Evolutionary conservation across 1,284 basidiomycete genomes (phyloP).

Genomic region (Gastroboletus turbinatus): DNA sequence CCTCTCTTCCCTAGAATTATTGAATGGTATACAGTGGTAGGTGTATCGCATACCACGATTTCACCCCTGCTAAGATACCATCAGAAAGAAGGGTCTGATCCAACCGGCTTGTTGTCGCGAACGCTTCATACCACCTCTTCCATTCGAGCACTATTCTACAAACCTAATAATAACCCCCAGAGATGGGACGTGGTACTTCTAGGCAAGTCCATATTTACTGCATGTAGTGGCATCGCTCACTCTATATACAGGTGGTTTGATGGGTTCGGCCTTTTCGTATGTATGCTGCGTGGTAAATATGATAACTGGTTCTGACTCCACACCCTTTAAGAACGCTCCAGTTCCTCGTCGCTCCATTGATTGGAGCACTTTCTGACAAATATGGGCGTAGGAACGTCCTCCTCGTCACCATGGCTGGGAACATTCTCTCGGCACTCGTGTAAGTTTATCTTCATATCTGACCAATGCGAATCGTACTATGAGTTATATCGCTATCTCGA

Average conservation of each 20-base stretch:
- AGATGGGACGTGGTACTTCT: conserved; percentile 85
- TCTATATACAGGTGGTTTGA: conserved; percentile 62
- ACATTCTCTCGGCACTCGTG: conserved; percentile 81
- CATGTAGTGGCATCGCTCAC: conserved; percentile 4
- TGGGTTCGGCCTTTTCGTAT: conserved; percentile 89
- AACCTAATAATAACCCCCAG: conserved; percentile 57
- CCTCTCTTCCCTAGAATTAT: conserved; percentile 88
- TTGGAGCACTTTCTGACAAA: conserved; percentile 81
- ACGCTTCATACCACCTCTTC: conserved; percentile 65
- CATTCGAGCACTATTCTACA: conserved; percentile 62
- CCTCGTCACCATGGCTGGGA: conserved; percentile 86
- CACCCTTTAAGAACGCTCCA: conserved; percentile 66
- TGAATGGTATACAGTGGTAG: conserved; percentile 82
- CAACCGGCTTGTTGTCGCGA: conserved; percentile 66
- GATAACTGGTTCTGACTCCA: conserved; percentile 4
- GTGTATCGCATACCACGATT: conserved; percentile 20
- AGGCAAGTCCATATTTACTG: conserved; percentile 40
- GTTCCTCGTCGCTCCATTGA: conserved; percentile 81
- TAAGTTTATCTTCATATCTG: conserved; percentile 38
- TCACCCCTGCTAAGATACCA: neutral
- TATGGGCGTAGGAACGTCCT: conserved; percentile 84
- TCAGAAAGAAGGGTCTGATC: conserved; percentile 69
- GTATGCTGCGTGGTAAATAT: conserved; percentile 31
- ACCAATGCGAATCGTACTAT: neutral
- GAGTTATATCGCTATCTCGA: conserved; percentile 2